Evolutionary conservation across 2,329 filamentous ascomycete genomes (phyloP), one percentile per base, ranked within the genome.

Genomic region (Periconia macrospinosa): DNA sequence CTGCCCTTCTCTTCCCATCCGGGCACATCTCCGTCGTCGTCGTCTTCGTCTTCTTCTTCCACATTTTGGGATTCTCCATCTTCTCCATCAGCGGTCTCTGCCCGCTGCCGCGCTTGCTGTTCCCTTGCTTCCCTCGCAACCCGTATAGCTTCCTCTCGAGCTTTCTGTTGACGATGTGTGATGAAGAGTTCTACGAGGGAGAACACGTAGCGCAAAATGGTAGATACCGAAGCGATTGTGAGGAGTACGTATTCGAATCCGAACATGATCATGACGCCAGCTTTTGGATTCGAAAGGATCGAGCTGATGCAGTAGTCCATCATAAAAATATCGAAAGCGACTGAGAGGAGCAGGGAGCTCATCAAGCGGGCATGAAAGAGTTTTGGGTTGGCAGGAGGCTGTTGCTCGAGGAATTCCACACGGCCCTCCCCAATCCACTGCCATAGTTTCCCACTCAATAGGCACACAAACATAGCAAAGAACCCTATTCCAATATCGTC

Each of bases 181-280:
- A 97, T 88, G 45, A 83, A 83, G 45, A 89, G 84, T 73, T 99
- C 94, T 9, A 87, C 79, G 42, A 97, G 75, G 3, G 89, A 90
- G 47, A 97, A 83, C 18, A 83, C 73, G 73, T 99, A 99, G 55
- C 92, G 86, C 50, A 86, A 80, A 1, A 85, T 82, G 0, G 92
- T 96, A 45, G 93, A 92, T 49, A 86, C 80, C 1, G 93, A 96
- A 48, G 87, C 87, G 10, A 95, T 88, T 2, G 86, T 82, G 55
- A 97, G 78, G 42, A 99, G 87, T 37, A 93, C 92, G 69, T 97
- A 97, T 73, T 99, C 94, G 65, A 99, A 99, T 6, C 95, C 86
- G 68, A 99, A 99, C 92, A 99, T 97, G 58, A 99, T 92, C 92
- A 97, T 99, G 90, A 99, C 97, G 54, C 95, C 94, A 0, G 93